phyloP scores from a whole-genome alignment of 345 rosid species.

The Sisymbrium irio region DNA sequence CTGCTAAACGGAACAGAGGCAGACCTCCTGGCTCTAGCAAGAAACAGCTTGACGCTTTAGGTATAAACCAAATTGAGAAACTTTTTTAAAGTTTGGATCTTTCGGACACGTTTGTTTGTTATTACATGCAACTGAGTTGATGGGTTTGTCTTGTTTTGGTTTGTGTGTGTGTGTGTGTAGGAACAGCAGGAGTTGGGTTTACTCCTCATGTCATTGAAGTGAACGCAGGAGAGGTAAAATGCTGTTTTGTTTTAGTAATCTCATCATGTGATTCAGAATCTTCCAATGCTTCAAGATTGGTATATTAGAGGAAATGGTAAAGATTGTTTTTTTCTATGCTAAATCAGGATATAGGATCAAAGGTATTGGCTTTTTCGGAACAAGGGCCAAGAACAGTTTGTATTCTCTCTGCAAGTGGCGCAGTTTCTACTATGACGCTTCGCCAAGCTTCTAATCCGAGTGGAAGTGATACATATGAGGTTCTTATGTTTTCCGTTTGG shows the following conservation, averaged over 20 bases:
- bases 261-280: neutral
- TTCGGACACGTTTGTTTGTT: neutral
- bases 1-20: slow-evolving; percentile 67
- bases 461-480: slow-evolving; percentile 74
- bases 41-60: slow-evolving; percentile 56
- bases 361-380: slow-evolving; percentile 66
- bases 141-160: slow-evolving; percentile 1
- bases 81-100: neutral
- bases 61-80: slow-evolving; percentile 24
- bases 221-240: slow-evolving; percentile 32
- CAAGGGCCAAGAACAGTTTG: slow-evolving; percentile 82
- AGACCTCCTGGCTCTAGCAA: slow-evolving; percentile 89
- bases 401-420: slow-evolving; percentile 90
- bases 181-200: slow-evolving; percentile 24
- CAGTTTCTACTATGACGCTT: slow-evolving; percentile 66
- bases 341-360: slow-evolving; percentile 70
- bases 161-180: neutral
- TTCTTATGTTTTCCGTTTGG: slow-evolving; percentile 5
- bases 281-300: neutral
- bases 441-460: slow-evolving; percentile 59
- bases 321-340: neutral
- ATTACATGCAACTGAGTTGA: slow-evolving; percentile 5
- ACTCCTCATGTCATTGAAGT: slow-evolving; percentile 36
- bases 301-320: neutral
- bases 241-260: neutral